Evolutionary conservation across 371 early-diverging fungal genomes (phyloP).

Genomic region (Nematocida sp.): DNA sequence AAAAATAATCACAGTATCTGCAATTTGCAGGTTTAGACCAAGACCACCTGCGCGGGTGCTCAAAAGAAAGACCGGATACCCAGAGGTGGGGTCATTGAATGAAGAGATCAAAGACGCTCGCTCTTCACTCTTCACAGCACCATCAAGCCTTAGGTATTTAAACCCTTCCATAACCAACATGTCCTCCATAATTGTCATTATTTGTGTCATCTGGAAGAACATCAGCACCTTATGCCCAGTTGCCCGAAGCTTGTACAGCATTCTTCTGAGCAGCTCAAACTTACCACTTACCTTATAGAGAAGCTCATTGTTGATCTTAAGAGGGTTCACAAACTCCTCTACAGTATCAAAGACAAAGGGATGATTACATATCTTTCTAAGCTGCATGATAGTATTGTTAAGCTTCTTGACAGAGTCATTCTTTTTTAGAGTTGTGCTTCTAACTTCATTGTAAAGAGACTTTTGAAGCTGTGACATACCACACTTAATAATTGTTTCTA

Average conservation of each 20-base stretch:
- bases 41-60: constrained; percentile 51
- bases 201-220: constrained; percentile 88
- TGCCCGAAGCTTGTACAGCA: constrained; percentile 79
- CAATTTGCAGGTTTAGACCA: constrained; percentile 37
- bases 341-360: constrained; percentile 73
- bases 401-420: constrained; percentile 78
- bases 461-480: constrained; percentile 78
- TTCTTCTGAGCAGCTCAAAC: constrained; percentile 77
- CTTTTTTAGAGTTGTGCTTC: constrained; percentile 75
- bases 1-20: constrained; percentile 50
- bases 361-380: constrained; percentile 93
- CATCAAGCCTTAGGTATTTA: constrained; percentile 74
- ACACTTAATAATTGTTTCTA: constrained; percentile 86
- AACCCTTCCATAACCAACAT: constrained; percentile 74
- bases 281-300: constrained; percentile 75
- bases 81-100: constrained; percentile 21
- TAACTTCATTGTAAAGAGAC: constrained; percentile 75
- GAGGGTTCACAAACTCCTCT: constrained; percentile 7
- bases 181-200: constrained; percentile 84
- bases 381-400: constrained; percentile 81
- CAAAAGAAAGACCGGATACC: constrained; percentile 29
- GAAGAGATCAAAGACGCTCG: constrained; percentile 66
- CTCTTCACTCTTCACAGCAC: constrained; percentile 32
- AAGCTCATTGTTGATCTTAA: constrained; percentile 63
- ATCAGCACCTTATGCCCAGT: constrained; percentile 82